Percentiles rank a stretch among this genome's conserved stretches.
Evolutionary conservation across 306 rosid genomes (phyloP).

Genomic region (Trifolium repens): DNA sequence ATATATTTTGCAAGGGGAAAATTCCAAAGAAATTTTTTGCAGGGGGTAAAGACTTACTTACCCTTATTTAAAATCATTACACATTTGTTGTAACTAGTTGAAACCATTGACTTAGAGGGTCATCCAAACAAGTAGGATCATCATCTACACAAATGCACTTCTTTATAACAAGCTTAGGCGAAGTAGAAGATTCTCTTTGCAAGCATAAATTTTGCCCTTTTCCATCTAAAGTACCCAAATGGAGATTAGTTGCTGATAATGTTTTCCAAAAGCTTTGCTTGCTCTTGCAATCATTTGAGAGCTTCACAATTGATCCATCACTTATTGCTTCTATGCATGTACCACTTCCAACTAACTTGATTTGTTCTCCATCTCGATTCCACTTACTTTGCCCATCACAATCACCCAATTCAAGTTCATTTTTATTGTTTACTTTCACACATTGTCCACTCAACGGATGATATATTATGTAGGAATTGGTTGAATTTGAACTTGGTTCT

Average conservation of each 20-base stretch:
- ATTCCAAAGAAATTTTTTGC: too few species aligned
- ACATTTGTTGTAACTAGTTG: constrained; percentile 39
- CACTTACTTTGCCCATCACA: constrained; percentile 36
- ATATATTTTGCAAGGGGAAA: too few species aligned
- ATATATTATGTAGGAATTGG: constrained; percentile 38
- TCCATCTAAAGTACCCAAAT: constrained; percentile 38
- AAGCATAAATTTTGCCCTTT: constrained; percentile 33
- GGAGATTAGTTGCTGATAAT: constrained; percentile 43
- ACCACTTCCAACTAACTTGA: constrained; percentile 16
- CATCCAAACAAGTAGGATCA: neutral
- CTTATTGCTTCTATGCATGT: constrained; percentile 42
- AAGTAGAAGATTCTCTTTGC: constrained; percentile 31
- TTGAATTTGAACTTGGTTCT: constrained; percentile 45
- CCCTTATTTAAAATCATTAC: neutral
- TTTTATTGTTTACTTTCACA: constrained; percentile 30
- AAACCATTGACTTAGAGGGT: neutral
- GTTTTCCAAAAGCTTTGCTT: constrained; percentile 41
- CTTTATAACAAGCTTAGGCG: constrained; percentile 31
- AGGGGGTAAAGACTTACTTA: too few species aligned
- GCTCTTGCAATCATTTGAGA: constrained; percentile 40
- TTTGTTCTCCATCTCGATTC: constrained; percentile 36
- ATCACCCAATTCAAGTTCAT: constrained; percentile 37
- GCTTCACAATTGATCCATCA: constrained; percentile 22
- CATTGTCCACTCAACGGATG: constrained; percentile 46
- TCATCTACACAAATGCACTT: constrained; percentile 47